Evolutionary conservation across 371 early-diverging fungal species (phyloP), one percentile per base, ranked within the genome.

Genomic region (Ordospora pajunii): DNA sequence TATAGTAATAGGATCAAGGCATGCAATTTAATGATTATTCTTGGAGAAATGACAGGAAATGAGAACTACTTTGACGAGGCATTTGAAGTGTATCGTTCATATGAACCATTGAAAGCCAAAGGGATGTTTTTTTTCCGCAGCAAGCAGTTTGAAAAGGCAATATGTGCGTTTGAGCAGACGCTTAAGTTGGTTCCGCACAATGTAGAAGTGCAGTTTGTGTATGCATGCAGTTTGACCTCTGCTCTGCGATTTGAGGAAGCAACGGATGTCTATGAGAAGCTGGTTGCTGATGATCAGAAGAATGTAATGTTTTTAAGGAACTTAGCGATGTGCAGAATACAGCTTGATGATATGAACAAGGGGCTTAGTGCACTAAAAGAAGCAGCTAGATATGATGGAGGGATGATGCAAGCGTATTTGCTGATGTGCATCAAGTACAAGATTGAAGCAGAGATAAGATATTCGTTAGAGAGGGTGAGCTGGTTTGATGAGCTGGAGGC

Each of bases 81-180:
- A 14, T 42, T 43, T 50, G 10, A 17, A 4, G 14, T 37, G 0
- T 79, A 67, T 43, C n/a, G 17, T 46, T 49, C 52, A 48, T 66
- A 52, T 40, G 69, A 79, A 23, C 80, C 80, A n/a, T 48, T 70
- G 21, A 23, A 67, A 23, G 52, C 49, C 9, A 79, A 79, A 43
- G 75, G 49, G 2, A n/a, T 50, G 4, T 76, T 62, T 46, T 75
- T 44, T 37, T 67, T 67, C 53, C 54, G 71, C 22, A 66, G 12
- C 2, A 54, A 72, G 1, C n/a, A 71, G 0, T 67, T 27, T 46
- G 54, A 17, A 43, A 44, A 44, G 2, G n/a, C 75, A 42, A 25
- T 42, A 49, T 2, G 1, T 5, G 64, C 58, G 1, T 62, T 50
- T 50, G 42, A 76, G 40, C 5, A 70, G 64, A 69, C 63, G 17